Evolutionary conservation across 805 yeast genomes (phyloP), one percentile per base, ranked within the genome.

Genomic region (Kodamaea jinghongensis): DNA sequence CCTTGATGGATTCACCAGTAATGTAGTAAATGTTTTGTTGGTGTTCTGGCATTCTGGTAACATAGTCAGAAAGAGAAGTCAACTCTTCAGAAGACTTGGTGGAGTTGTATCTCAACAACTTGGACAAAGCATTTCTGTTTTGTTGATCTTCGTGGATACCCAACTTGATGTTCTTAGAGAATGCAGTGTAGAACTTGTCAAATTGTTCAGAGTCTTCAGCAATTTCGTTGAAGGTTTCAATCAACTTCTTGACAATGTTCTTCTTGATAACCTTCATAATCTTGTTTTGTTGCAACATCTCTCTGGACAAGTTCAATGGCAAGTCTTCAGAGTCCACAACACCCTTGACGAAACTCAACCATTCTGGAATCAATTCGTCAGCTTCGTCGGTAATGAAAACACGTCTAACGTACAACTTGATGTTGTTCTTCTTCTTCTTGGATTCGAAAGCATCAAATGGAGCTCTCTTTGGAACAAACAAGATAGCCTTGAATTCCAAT

Each of bases 321-420:
- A 93, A 79, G 75, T 93, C 99, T 78, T 93, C 98, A 57, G 97
- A 88, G 77, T 93, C 99, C 51, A 93, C 99, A 71, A 93, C 99
- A 83, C 99, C 99, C 76, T 78, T 90, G 61, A 93, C 87, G 71
- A 93, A 93, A 42, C 89, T 76, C 67, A 93, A 81, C 99, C 99
- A 93, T 71, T 93, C 98, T 67, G 99, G 99, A 54, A 93, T 89
- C 62, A 93, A 84, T 68, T 93, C 98, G 72, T 95, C 99, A 65
- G 98, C 97, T 61, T 93, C 99, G 64, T 93, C 99, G 51, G 99
- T 93, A 71, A 93, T 93, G 85, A 93, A 93, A 54, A 93, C 99
- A 76, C 98, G 93, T 73, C 98, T 89, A 52, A 93, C 99, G 74
- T 93, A 93, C 59, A 93, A 82, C 79, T 93, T 93, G 78, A 93